Evolutionary conservation across 257 asterid species (phyloP).

Genomic region (Petrea volubilis): DNA sequence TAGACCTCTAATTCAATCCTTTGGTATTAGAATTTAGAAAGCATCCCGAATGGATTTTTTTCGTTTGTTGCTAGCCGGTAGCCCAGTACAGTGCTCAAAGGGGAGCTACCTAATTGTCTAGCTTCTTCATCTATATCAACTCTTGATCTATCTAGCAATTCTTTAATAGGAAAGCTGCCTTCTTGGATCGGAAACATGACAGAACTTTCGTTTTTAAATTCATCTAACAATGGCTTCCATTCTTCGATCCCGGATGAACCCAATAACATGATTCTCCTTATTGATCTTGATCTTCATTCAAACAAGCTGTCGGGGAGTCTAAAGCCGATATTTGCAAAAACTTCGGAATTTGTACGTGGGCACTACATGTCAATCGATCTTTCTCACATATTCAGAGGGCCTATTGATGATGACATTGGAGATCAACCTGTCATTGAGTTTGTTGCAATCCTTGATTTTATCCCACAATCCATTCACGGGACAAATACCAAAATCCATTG

Average conservation of each 20-base stretch:
- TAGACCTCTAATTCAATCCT: slow-evolving; percentile 68
- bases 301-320: slow-evolving; percentile 50
- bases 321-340: slow-evolving; percentile 37
- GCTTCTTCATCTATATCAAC: slow-evolving; percentile 46
- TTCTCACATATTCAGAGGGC: slow-evolving; percentile 48
- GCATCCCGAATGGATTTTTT: slow-evolving; percentile 57
- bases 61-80: slow-evolving; percentile 41
- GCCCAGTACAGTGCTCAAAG: slow-evolving; percentile 57
- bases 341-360: slow-evolving; percentile 39
- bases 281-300: slow-evolving; percentile 65
- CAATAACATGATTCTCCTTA: slow-evolving; percentile 40
- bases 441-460: slow-evolving; percentile 37
- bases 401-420: slow-evolving; percentile 40
- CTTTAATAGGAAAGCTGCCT: slow-evolving; percentile 53
- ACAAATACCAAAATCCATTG: slow-evolving; percentile 45
- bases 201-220: slow-evolving; percentile 41
- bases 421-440: slow-evolving; percentile 32
- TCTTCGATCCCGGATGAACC: slow-evolving; percentile 54
- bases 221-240: slow-evolving; percentile 52
- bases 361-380: slow-evolving; percentile 49
- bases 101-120: slow-evolving; percentile 55
- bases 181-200: slow-evolving; percentile 70
- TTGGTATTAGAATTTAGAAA: slow-evolving; percentile 31
- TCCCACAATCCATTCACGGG: slow-evolving; percentile 59
- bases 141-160: slow-evolving; percentile 65